These are phyloP conservation scores for Backusella westeae DNA, from an alignment of 192 early-diverging fungal genomes.

Conservation along the genomic window DNA sequence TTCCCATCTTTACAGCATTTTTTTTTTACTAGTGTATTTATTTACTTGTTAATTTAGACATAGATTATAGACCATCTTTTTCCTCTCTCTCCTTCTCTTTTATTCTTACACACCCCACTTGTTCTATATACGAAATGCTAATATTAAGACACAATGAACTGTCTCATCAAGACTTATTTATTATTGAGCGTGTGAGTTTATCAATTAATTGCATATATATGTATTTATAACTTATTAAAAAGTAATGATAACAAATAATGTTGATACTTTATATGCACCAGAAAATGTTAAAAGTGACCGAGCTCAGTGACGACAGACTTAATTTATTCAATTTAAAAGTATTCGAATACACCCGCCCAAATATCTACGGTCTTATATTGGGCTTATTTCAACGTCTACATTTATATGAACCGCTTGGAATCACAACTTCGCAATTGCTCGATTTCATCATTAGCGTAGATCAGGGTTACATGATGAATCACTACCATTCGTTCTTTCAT, in stretches of 20 bases:
- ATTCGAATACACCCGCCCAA: slow-evolving; percentile 61
- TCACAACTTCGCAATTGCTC: slow-evolving; percentile 64
- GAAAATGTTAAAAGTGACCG: slow-evolving; percentile 51
- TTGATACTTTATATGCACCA: background rate
- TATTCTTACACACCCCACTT: background rate
- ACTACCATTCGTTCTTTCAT: slow-evolving; percentile 92
- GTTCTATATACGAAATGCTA: slow-evolving; percentile 33
- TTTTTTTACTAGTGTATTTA: background rate
- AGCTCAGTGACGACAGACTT: slow-evolving; percentile 36
- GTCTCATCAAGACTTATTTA: slow-evolving; percentile 53
- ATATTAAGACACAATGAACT: slow-evolving; percentile 48
- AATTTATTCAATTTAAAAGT: slow-evolving; percentile 51
- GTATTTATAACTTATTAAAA: slow-evolving; percentile 25
- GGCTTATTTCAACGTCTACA: slow-evolving; percentile 72
- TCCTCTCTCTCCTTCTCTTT: background rate
- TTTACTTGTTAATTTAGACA: background rate
- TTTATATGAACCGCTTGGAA: slow-evolving; percentile 56
- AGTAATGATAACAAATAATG: background rate
- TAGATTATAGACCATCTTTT: background rate
- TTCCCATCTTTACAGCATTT: background rate
- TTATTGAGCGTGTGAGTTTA: slow-evolving; percentile 52
- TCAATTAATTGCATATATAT: background rate
- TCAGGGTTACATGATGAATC: slow-evolving; percentile 74
- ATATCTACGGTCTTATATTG: slow-evolving; percentile 81
- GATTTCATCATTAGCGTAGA: slow-evolving; percentile 85